phyloP scores from a whole-genome alignment of 257 asterid genomes.

The Leonotis leonurus region DNA sequence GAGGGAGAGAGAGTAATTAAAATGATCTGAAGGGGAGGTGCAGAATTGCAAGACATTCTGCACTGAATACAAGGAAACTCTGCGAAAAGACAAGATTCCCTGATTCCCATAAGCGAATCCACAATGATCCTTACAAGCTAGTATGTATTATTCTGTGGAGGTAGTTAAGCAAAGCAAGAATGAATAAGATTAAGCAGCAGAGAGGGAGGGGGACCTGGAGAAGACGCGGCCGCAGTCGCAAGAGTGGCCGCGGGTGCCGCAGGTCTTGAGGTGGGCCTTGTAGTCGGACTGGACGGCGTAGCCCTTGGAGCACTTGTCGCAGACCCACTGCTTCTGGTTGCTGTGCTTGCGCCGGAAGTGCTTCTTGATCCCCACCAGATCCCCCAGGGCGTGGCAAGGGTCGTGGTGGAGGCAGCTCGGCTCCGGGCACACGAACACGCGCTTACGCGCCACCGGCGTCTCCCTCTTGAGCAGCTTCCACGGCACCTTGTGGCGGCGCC shows the following conservation, averaged over 20 bases:
- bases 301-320: slow-evolving; percentile 57
- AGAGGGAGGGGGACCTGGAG: slow-evolving; percentile 30
- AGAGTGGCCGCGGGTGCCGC: slow-evolving; percentile 70
- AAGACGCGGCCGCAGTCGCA: slow-evolving; percentile 71
- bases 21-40: slow-evolving; percentile 4
- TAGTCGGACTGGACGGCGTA: slow-evolving; percentile 71
- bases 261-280: slow-evolving; percentile 66
- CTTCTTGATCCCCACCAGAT: slow-evolving; percentile 64
- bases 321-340: slow-evolving; percentile 59
- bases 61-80: slow-evolving; percentile 39
- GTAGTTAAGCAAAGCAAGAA: too few species aligned
- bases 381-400: slow-evolving; percentile 72
- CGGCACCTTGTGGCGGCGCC: slow-evolving; percentile 89
- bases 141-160: too few species aligned
- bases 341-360: slow-evolving; percentile 69
- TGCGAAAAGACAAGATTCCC: slow-evolving; percentile 23
- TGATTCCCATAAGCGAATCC: slow-evolving; percentile 10
- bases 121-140: too few species aligned
- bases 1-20: background rate
- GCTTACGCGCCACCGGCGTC: slow-evolving; percentile 36
- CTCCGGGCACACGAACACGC: slow-evolving; percentile 73
- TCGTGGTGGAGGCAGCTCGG: slow-evolving; percentile 67
- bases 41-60: slow-evolving; percentile 23
- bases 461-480: slow-evolving; percentile 77
- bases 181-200: too few species aligned